These are phyloP conservation scores for Fibroporia radiculosa DNA, from an alignment of 768 basidiomycete species.

Conservation along the genomic window DNA sequence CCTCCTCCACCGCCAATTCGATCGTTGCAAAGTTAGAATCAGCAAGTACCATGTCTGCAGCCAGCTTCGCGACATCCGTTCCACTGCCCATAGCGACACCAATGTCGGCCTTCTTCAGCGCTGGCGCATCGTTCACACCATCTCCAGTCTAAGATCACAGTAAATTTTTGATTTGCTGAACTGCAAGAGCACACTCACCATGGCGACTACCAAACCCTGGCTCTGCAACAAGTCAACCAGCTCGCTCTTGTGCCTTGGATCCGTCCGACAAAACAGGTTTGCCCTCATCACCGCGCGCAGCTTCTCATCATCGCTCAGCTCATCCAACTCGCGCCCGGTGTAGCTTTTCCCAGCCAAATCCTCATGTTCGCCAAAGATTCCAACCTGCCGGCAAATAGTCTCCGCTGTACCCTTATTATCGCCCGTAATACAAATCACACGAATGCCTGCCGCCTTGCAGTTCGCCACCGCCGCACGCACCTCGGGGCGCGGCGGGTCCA, in stretches of 20 bases:
- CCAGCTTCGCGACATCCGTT: slow-evolving; percentile 96
- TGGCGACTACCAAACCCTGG: slow-evolving; percentile 89
- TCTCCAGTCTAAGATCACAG: slow-evolving; percentile 69
- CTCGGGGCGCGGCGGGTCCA: slow-evolving; percentile 95
- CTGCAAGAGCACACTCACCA: slow-evolving; percentile 45
- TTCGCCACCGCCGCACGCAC: slow-evolving; percentile 81
- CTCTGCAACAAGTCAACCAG: slow-evolving; percentile 91
- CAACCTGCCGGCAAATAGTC: slow-evolving; percentile 94
- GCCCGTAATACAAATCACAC: slow-evolving; percentile 95
- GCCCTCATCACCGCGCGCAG: slow-evolving; percentile 80
- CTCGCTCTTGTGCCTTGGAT: slow-evolving; percentile 91
- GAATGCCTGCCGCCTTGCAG: slow-evolving; percentile 88
- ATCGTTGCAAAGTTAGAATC: slow-evolving; percentile 98
- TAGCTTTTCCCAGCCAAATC: slow-evolving; percentile 93
- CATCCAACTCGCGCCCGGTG: slow-evolving; percentile 88
- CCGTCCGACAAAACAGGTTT: slow-evolving; percentile 86
- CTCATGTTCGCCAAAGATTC: slow-evolving; percentile 82
- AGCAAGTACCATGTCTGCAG: slow-evolving; percentile 96
- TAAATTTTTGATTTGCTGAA: slow-evolving; percentile 4
- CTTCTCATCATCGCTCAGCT: slow-evolving; percentile 73
- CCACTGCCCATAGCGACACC: slow-evolving; percentile 99
- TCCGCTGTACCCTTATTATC: slow-evolving; percentile 98
- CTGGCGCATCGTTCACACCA: slow-evolving; percentile 97
- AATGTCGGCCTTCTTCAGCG: slow-evolving; percentile 94
- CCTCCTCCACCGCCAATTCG: slow-evolving; percentile 95